These are phyloP conservation scores for Melampsora americana DNA, from an alignment of 1,284 basidiomycete genomes.

Conservation along the genomic window DNA sequence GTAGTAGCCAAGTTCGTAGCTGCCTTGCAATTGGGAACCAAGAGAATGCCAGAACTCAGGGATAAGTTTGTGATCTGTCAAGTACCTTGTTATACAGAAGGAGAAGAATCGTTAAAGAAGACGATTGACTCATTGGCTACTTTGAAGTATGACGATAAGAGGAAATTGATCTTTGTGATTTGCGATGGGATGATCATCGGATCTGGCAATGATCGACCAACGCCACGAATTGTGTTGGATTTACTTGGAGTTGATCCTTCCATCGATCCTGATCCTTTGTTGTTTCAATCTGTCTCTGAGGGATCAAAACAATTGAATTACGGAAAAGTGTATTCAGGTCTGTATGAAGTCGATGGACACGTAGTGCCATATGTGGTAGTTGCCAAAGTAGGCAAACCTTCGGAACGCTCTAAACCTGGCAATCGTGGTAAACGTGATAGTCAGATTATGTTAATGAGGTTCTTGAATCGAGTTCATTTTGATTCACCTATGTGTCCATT, in stretches of 20 bases:
- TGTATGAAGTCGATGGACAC: constrained; percentile 94
- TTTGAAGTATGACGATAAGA: constrained; percentile 93
- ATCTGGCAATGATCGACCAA: constrained; percentile 89
- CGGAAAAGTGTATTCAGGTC: constrained; percentile 89
- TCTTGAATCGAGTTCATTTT: constrained; percentile 93
- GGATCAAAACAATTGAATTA: constrained; percentile 90
- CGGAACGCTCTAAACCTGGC: constrained; percentile 86
- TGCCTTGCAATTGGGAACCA: constrained; percentile 77
- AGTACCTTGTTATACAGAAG: constrained; percentile 95
- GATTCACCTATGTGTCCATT: constrained; percentile 91
- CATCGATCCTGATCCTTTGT: constrained; percentile 84
- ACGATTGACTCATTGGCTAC: constrained; percentile 91
- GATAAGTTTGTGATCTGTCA: constrained; percentile 91
- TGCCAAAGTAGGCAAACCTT: constrained; percentile 95
- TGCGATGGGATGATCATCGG: constrained; percentile 93
- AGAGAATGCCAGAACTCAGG: constrained; percentile 80
- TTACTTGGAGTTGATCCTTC: constrained; percentile 90
- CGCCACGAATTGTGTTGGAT: constrained; percentile 81
- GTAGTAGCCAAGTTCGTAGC: constrained; percentile 87
- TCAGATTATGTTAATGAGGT: constrained; percentile 90
- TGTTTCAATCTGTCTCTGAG: constrained; percentile 92
- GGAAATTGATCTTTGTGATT: constrained; percentile 90
- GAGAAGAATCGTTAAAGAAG: constrained; percentile 86
- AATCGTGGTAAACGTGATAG: constrained; percentile 98
- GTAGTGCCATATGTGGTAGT: constrained; percentile 91